phyloP scores from a whole-genome alignment of 768 basidiomycete species.

The Clitopilus hobsonii region DNA sequence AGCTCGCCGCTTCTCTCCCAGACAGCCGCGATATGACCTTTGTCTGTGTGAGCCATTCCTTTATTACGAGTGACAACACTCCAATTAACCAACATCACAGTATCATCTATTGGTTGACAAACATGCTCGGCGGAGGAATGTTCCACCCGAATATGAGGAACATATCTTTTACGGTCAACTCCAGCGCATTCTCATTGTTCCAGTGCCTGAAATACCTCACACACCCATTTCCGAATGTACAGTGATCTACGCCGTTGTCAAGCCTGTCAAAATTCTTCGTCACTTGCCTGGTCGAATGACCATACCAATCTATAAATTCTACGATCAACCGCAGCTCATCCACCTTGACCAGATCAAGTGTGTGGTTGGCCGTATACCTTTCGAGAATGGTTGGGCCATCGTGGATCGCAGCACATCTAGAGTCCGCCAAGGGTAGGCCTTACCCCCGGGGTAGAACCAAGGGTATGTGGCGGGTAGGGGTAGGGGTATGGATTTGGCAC shows the following conservation, averaged over 20 bases:
- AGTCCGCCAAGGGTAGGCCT: no score
- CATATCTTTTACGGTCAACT: background rate
- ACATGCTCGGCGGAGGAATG: background rate
- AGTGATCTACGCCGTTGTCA: background rate
- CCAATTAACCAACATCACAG: background rate
- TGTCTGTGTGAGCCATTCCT: background rate
- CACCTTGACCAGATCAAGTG: background rate
- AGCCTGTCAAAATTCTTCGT: background rate
- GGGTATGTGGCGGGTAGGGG: no score
- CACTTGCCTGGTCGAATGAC: background rate
- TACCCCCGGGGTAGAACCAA: no score
- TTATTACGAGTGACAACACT: background rate
- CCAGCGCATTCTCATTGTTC: background rate
- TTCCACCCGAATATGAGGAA: background rate
- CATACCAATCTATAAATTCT: no score
- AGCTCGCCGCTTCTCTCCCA: background rate
- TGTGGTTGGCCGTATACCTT: background rate
- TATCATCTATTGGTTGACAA: background rate
- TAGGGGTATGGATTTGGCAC: no score
- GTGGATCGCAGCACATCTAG: background rate
- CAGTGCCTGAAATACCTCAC: background rate
- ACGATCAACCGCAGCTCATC: background rate
- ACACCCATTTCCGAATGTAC: background rate
- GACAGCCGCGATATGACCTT: slow-evolving; percentile 1
- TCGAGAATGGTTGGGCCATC: background rate